A percentile compares a stretch with the other conserved stretches of the same genome.
These are phyloP conservation scores for Kazachstania martiniae DNA, from an alignment of 805 yeast species.

Conservation along the genomic window DNA sequence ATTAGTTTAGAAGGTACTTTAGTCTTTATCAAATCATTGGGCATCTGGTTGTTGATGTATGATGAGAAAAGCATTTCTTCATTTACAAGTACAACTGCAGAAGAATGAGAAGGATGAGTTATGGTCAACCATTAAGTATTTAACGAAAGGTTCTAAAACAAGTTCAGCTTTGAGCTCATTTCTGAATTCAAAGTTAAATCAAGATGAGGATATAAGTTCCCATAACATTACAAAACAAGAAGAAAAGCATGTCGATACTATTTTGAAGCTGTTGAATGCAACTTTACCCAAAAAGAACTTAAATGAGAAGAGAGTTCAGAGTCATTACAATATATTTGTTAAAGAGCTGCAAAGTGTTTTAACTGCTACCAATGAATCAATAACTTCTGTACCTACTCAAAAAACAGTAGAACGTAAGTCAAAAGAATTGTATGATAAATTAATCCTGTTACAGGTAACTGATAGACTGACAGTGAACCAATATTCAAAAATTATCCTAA, in stretches of 20 bases:
- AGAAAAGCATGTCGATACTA: slow-evolving; percentile 16
- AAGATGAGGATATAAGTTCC: too few species aligned
- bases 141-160: slow-evolving; percentile 12
- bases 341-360: slow-evolving; percentile 9
- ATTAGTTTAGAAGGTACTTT: too few species aligned
- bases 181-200: neutral
- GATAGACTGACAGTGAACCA: slow-evolving; percentile 8
- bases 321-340: slow-evolving; percentile 22
- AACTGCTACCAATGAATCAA: slow-evolving; percentile 1
- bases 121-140: slow-evolving; percentile 16
- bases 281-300: slow-evolving; percentile 18
- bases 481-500: slow-evolving; percentile 10
- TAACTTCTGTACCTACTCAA: too few species aligned
- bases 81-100: slow-evolving; percentile 8
- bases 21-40: too few species aligned
- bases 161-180: slow-evolving; percentile 4
- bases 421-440: slow-evolving; percentile 7
- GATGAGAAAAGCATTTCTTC: slow-evolving; percentile 16
- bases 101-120: slow-evolving; percentile 18
- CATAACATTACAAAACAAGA: slow-evolving; percentile 1
- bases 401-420: neutral
- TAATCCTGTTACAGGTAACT: slow-evolving; percentile 16
- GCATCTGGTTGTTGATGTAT: too few species aligned
- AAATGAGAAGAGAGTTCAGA: slow-evolving; percentile 14
- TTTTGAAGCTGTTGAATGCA: slow-evolving; percentile 19